Evolutionary conservation across 2,329 filamentous ascomycete species (phyloP).

Genomic region (Tolypocladium sp.): DNA sequence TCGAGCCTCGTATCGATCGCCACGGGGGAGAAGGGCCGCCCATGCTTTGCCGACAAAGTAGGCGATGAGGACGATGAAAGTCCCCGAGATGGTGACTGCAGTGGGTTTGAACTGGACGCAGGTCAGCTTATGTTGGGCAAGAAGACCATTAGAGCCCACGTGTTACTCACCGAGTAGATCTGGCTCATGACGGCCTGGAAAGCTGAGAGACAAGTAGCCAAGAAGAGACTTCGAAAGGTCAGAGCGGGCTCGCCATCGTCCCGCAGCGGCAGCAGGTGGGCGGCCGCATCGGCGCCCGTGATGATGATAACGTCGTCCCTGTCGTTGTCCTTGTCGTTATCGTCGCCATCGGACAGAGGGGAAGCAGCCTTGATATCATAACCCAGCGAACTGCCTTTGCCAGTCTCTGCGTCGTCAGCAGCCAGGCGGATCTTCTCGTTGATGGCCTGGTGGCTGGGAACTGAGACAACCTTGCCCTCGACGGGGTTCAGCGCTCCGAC

Average conservation of each 20-base stretch:
- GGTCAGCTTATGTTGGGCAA: not conserved
- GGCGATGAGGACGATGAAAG: not conserved
- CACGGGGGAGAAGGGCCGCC: constrained; percentile 24
- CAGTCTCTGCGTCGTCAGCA: not conserved
- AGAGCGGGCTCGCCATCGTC: not conserved
- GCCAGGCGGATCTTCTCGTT: not conserved
- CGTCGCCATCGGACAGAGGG: not conserved
- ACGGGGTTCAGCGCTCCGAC: not conserved
- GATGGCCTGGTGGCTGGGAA: not conserved
- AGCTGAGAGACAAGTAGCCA: not conserved
- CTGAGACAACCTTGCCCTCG: not conserved
- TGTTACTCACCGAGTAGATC: not conserved
- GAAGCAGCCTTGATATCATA: not conserved
- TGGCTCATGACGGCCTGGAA: not conserved
- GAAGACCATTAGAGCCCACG: not conserved
- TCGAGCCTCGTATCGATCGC: constrained; percentile 35
- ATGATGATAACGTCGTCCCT: not conserved
- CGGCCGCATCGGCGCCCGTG: not conserved
- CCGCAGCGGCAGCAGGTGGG: not conserved
- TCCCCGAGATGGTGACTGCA: not conserved
- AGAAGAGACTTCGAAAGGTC: not conserved
- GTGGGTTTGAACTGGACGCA: not conserved
- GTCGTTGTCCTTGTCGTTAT: not conserved
- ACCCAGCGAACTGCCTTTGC: not conserved
- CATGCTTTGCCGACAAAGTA: not conserved